Evolutionary conservation across 2,329 filamentous ascomycete species (phyloP), one percentile per base, ranked within the genome.

Genomic region (Microascus cirrosus): DNA sequence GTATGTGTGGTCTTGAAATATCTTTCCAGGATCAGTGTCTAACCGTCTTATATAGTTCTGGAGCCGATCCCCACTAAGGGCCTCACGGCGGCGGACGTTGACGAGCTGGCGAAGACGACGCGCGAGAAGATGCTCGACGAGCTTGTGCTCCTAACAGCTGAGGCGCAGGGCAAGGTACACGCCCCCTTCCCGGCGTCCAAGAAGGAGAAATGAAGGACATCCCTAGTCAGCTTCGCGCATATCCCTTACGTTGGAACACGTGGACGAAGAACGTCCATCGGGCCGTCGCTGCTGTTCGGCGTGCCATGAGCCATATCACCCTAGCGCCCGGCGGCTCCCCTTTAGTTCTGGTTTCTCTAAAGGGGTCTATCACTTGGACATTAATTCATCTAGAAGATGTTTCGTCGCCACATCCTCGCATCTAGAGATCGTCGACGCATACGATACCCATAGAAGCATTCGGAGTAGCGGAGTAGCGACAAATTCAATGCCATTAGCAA

Each of bases 1-100:
- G 89, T 89, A 70, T 60, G 76, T 68, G 13, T 12, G n/a, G 18
- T 1, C 28, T 50, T 18, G 22, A 18, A 45, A 2, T 45, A 2
- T n/a, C 10, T 3, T n/a, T 15, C n/a, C 6, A 12, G 13, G n/a
- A 15, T 45, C n/a, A 57, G 24, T 54, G 15, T 2, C 32, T 51
- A 52, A 36, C 18, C 28, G 57, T 60, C 25, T 61, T 25, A 58
- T 25, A 58, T 55, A 89, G 89, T 96, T 24, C 76, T 96, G 57
- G 83, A 89, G 65, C 89, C 91, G 2, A 91, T 96, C 61, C 77
- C 83, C 54, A 96, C 91, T 12, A 79, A 82, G 62, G 83, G 83
- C 57, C 78, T 95, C 62, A 89, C 82, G 20, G 61, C 86, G 25
- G 84, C 84, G 56, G 90, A 96, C 69, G 89, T 96, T 57, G 87